Percentiles rank a stretch among this genome's conserved stretches.
These are phyloP conservation scores for Pouteria glomerata DNA, from an alignment of 148 eudicot genomes.

Conservation along the genomic window DNA sequence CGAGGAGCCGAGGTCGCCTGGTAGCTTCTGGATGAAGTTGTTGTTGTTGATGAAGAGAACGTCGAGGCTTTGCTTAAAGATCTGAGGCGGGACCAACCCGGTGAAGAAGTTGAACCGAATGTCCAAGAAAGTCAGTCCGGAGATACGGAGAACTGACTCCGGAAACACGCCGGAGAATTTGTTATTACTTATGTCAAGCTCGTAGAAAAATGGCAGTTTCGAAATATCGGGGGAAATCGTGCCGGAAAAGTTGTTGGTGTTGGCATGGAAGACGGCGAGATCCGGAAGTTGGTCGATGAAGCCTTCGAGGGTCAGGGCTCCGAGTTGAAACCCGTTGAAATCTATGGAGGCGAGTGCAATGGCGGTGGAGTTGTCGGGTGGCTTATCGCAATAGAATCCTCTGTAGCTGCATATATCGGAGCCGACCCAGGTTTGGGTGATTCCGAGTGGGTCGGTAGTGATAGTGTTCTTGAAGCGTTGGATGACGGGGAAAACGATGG, in stretches of 20 bases:
- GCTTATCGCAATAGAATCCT: conserved; percentile 20
- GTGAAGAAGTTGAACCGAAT: conserved; percentile 24
- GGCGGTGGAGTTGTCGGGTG: not conserved
- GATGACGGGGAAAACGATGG: conserved; percentile 3
- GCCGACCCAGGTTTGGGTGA: conserved; percentile 14
- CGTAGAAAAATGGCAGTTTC: conserved; percentile 19
- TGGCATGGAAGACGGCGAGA: conserved; percentile 30
- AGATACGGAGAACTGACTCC: conserved; percentile 4
- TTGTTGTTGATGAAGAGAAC: conserved; percentile 38
- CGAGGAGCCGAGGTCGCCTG: conserved; percentile 20
- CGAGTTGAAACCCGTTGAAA: conserved; percentile 21
- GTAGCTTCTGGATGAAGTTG: conserved; percentile 20
- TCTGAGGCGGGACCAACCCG: conserved; percentile 25
- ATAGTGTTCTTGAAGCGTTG: conserved; percentile 16
- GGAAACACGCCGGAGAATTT: conserved; percentile 30
- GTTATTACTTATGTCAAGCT: conserved; percentile 41
- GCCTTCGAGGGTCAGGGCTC: conserved; percentile 10
- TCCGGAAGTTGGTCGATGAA: conserved; percentile 24
- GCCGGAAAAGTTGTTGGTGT: conserved; percentile 26
- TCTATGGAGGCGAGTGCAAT: conserved; percentile 14
- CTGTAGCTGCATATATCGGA: conserved; percentile 18
- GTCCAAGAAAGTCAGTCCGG: conserved; percentile 25
- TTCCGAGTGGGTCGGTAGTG: conserved; percentile 7
- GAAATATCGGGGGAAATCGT: conserved; percentile 8
- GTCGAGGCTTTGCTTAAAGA: conserved; percentile 16